These are phyloP conservation scores for Trypanosomatidae sp. DNA, from an alignment of 208 protist genomes.

Conservation along the genomic window DNA sequence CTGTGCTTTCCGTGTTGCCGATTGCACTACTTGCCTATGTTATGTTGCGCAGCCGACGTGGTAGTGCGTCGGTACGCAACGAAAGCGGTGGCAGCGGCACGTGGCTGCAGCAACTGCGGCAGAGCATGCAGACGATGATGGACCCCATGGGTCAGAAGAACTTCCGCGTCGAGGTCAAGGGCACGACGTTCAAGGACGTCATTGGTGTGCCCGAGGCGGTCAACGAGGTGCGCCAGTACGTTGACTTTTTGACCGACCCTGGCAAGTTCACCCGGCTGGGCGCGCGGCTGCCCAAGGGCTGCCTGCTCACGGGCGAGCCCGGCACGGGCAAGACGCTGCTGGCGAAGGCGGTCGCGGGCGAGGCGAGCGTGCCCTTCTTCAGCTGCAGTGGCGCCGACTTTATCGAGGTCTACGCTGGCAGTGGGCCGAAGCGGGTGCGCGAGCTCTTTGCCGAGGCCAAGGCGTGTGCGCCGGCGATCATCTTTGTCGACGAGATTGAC, in stretches of 20 bases:
- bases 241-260: slow-evolving; percentile 91
- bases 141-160: slow-evolving; percentile 51
- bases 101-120: slow-evolving; percentile 26
- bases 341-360: slow-evolving; percentile 84
- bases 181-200: slow-evolving; percentile 76
- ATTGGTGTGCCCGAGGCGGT: slow-evolving; percentile 91
- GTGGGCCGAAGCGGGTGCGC: slow-evolving; percentile 90
- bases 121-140: slow-evolving; percentile 50
- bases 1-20: slow-evolving; percentile 35
- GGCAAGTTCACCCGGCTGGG: slow-evolving; percentile 90
- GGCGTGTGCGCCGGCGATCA: slow-evolving; percentile 88
- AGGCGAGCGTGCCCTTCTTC: slow-evolving; percentile 94
- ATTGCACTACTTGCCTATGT: slow-evolving; percentile 50
- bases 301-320: slow-evolving; percentile 92
- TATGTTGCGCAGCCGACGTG: slow-evolving; percentile 20
- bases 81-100: slow-evolving; percentile 5
- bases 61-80: slow-evolving; percentile 10
- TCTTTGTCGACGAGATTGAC: slow-evolving; percentile 99
- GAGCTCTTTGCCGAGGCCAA: slow-evolving; percentile 91
- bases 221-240: slow-evolving; percentile 92
- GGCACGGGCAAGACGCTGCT: slow-evolving; percentile 96
- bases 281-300: slow-evolving; percentile 92
- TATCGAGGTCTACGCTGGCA: slow-evolving; percentile 97
- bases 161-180: slow-evolving; percentile 65
- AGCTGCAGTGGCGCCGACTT: slow-evolving; percentile 91